phyloP scores from a whole-genome alignment of 768 basidiomycete genomes.

The Clavulina sp. region DNA sequence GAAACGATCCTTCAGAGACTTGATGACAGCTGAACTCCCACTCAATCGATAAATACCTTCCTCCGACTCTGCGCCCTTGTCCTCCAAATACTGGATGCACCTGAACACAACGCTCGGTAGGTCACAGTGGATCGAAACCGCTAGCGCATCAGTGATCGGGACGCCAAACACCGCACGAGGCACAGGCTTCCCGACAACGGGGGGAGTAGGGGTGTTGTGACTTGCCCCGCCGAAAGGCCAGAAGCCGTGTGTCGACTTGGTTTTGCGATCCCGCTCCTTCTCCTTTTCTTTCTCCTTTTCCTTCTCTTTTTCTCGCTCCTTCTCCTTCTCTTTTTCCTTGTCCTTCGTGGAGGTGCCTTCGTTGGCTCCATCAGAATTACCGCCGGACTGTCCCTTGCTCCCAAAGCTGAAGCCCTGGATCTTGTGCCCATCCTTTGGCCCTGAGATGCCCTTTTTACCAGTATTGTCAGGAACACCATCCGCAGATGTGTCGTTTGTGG shows the following conservation, averaged over 20 bases:
- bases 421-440: constrained; percentile 71
- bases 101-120: constrained; percentile 91
- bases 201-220: not conserved
- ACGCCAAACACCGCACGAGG: constrained; percentile 80
- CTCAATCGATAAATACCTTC: constrained; percentile 95
- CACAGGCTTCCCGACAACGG: no score
- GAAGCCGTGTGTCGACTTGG: constrained; percentile 77
- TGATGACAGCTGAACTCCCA: constrained; percentile 90
- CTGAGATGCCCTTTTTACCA: constrained; percentile 52
- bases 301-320: no score
- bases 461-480: not conserved
- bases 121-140: constrained; percentile 74
- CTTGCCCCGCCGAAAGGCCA: constrained; percentile 57
- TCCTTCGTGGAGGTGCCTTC: not conserved
- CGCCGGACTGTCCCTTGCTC: constrained; percentile 31
- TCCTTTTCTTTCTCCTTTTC: no score
- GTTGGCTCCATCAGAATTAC: constrained; percentile 1
- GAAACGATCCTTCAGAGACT: constrained; percentile 81
- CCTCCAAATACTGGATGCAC: constrained; percentile 86
- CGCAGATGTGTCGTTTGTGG: constrained; percentile 14
- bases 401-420: constrained; percentile 87
- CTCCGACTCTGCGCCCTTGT: constrained; percentile 85
- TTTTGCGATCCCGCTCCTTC: constrained; percentile 72
- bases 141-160: constrained; percentile 68
- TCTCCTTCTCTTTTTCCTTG: no score